These are phyloP conservation scores for Gastrolobium bilobum DNA, from an alignment of 306 rosid genomes.

Conservation along the genomic window DNA sequence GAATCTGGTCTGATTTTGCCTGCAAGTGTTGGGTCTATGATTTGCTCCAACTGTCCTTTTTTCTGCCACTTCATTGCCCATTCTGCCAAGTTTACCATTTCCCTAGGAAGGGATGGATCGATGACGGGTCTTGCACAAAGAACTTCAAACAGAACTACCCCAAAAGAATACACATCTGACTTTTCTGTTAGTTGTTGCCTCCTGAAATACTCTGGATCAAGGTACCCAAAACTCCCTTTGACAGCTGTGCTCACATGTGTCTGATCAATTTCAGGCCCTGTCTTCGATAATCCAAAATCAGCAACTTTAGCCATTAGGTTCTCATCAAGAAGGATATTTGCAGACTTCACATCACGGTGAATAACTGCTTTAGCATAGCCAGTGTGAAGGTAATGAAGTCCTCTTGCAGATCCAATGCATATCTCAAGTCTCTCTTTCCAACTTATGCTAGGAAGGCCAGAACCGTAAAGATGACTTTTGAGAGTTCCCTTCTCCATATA, in stretches of 20 bases:
- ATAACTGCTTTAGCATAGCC: conserved; percentile 91
- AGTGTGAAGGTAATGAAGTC: conserved; percentile 95
- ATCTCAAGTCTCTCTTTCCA: conserved; percentile 91
- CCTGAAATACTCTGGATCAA: conserved; percentile 92
- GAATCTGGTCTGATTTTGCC: conserved; percentile 83
- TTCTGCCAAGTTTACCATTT: conserved; percentile 91
- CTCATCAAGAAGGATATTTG: conserved; percentile 89
- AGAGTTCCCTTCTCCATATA: conserved; percentile 94
- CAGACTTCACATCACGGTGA: conserved; percentile 93
- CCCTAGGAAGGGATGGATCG: conserved; percentile 88
- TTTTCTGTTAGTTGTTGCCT: conserved; percentile 90
- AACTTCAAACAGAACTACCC: conserved; percentile 89
- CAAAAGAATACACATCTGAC: conserved; percentile 90
- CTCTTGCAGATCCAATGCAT: conserved; percentile 94
- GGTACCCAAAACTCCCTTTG: conserved; percentile 90
- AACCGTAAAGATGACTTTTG: conserved; percentile 89
- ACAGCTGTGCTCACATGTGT: conserved; percentile 93
- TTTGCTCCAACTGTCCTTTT: conserved; percentile 81
- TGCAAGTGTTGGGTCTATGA: conserved; percentile 70
- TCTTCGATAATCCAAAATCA: conserved; percentile 86
- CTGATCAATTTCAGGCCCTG: conserved; percentile 87
- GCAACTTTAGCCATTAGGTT: conserved; percentile 96
- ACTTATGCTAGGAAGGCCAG: conserved; percentile 70
- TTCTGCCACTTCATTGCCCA: conserved; percentile 96
- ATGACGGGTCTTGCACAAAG: conserved; percentile 91